Base-by-base conservation (phyloP, 1,284 basidiomycete genomes). In the Leccinum pachyderme region DNA sequence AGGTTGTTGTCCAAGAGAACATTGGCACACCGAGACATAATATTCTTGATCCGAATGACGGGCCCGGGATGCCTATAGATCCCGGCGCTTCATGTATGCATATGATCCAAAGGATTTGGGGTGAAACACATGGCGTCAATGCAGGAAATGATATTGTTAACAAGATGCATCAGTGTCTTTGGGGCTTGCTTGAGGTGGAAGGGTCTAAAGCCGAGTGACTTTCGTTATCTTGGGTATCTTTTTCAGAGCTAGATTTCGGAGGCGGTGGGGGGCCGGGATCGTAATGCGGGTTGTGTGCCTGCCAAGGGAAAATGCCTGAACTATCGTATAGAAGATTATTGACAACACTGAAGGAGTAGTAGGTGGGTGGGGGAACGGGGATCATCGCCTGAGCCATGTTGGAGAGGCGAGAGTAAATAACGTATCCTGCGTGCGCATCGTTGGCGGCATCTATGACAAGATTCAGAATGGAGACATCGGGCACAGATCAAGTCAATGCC, bases 251-350 rank as follows among this genome's bases (percentile, higher is more conserved):
- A 61, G 59, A 56, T 47, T 59, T 66, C 47, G 77, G 79, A 15
- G 77, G 77, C 0, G 83, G 82, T 0, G 75, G 79, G 8, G 84
- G 86, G 4, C 86, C 87, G 25, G 86, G 82, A 65, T 89, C 84
- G 65, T 89, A 89, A 48, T 76, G 66, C 4, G 87, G 84, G 62
- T 89, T 89, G 50, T 70, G 63, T 3, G 82, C 73, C 27, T 68
- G 61, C 87, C 87, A 89, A 5, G 71, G 66, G 3, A 51, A 50
- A 50, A 52, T 39, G 5, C 63, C 66, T 29, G 57, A 67, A 18
- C 73, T 67, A 49, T 82, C 73, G 55, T 73, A 75, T 41, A 81
- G 67, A 25, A 61, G 63, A 9, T 84, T 84, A 44, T 67, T 57
- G 41, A 81, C 61, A 41, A 75, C 61, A 62, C 84, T 76, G 64